Evolutionary conservation across 2,329 filamentous ascomycete species (phyloP), one percentile per base, ranked within the genome.

Genomic region (Paramyrothecium roridum): DNA sequence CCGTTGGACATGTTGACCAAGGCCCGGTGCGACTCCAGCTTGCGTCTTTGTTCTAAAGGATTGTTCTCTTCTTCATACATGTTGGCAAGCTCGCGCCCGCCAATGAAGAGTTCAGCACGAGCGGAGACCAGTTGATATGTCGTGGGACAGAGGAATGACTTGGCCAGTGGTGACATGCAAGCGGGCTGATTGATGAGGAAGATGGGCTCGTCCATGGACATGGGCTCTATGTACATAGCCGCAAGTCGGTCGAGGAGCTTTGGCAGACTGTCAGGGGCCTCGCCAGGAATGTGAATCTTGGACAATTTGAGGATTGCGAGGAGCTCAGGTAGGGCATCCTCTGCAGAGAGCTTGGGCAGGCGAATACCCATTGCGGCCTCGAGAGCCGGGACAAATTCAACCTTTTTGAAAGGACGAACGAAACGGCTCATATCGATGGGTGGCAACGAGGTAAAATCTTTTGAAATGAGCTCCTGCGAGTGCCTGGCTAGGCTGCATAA

Each of bases 41-140:
- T 99, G 54, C 83, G 80, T 48, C 90, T 82, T 74, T 99, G 95
- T 64, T 88, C 89, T 53, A 89, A 86, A 0, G 95, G 95, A 52
- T 91, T 90, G 71, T 99, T 99, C 70, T 99, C 95, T 73, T 99
- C 95, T 71, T 99, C 95, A 71, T 99, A 99, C 77, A 93, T 96
- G 72, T 99, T 99, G 57, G 93, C 91, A 33, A 96, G 81, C 69
- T 99, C 95, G 54, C 85, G 84, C 45, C 88, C 86, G 51, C 84
- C 76, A 59, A 96, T 84, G 73, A 96, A 96, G 21, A 96, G 82
- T 73, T 97, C 93, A 0, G 89, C 90, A 7, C 93, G 87, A 1
- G 91, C 90, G 1, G 91, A 88, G 1, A 96, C 85, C 10, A 82
- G 73, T 68, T 97, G 93, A 16, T 80, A 78, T 0, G 87, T 88